Conservation (phyloP, 1,284 basidiomycete species). For the Ustilago crameri region DNA sequence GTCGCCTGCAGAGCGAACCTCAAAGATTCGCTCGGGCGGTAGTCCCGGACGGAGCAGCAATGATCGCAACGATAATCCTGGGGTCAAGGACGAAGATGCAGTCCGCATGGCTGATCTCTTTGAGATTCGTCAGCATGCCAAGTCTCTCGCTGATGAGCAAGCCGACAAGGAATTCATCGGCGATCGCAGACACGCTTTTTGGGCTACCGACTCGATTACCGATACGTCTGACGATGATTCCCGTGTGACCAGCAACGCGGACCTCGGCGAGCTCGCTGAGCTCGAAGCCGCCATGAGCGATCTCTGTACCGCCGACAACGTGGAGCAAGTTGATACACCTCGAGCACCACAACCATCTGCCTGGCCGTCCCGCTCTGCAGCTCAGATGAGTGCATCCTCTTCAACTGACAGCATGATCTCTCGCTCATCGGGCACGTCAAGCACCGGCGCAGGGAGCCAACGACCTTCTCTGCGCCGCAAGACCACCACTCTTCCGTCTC, state of each 20-base stretch:
- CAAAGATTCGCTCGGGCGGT: conserved; percentile 16
- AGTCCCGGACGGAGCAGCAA: conserved; percentile 4
- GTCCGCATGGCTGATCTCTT: conserved; percentile 38
- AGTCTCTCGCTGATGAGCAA: background rate
- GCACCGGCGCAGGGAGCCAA: conserved; percentile 1
- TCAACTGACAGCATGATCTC: conserved; percentile 24
- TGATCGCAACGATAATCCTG: background rate
- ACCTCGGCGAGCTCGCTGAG: conserved; percentile 42
- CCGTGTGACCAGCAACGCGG: conserved; percentile 43
- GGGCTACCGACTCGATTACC: conserved; percentile 12
- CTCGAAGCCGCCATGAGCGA: conserved; percentile 43
- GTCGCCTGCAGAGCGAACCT: conserved; percentile 29
- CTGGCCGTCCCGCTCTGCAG: conserved; percentile 19
- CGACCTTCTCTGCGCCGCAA: conserved; percentile 31
- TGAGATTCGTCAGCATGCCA: conserved; percentile 24
- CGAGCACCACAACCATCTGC: conserved; percentile 19
- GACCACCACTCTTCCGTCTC: conserved; percentile 28
- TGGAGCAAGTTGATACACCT: conserved; percentile 24
- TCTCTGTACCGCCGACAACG: conserved; percentile 29
- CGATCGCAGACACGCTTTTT: conserved; percentile 7
- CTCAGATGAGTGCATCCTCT: conserved; percentile 26
- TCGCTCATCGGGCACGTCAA: conserved; percentile 1
- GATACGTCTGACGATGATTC: conserved; percentile 51
- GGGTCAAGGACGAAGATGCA: conserved; percentile 8
- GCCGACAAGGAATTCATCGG: background rate